These are phyloP conservation scores for Pyrenophora seminiperda DNA, from an alignment of 2,329 filamentous ascomycete genomes.

Conservation along the genomic window DNA sequence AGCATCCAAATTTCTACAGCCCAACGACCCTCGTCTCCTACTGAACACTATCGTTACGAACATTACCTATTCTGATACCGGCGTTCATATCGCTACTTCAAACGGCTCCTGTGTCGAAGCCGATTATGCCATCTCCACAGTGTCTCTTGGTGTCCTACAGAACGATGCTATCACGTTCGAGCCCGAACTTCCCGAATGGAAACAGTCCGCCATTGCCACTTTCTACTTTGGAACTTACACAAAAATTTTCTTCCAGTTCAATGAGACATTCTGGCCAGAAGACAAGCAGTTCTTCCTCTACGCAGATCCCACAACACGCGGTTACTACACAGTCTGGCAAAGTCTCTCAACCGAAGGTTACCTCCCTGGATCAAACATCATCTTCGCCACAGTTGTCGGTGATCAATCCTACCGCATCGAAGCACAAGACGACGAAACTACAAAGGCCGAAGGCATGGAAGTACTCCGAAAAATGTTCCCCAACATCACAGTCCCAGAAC, in stretches of 20 bases:
- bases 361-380: conserved; percentile 64
- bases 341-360: conserved; percentile 64
- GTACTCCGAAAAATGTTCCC: conserved; percentile 68
- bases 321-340: conserved; percentile 68
- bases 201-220: conserved; percentile 65
- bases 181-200: conserved; percentile 67
- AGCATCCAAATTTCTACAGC: conserved; percentile 61
- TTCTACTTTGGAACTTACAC: conserved; percentile 75
- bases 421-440: conserved; percentile 62
- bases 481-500: conserved; percentile 61
- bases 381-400: conserved; percentile 68
- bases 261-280: conserved; percentile 68
- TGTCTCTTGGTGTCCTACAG: conserved; percentile 71
- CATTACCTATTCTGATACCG: conserved; percentile 58
- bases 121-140: conserved; percentile 68
- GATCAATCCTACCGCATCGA: conserved; percentile 64
- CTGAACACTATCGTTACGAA: conserved; percentile 63
- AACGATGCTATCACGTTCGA: conserved; percentile 63
- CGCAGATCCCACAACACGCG: conserved; percentile 54
- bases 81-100: conserved; percentile 59
- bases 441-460: conserved; percentile 60
- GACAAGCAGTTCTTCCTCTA: conserved; percentile 62
- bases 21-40: conserved; percentile 62
- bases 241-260: conserved; percentile 73
- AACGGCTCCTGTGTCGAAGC: conserved; percentile 64